Evolutionary conservation across 306 rosid genomes (phyloP), one percentile per base, ranked within the genome.

Genomic region (Cicer yamashitae): DNA sequence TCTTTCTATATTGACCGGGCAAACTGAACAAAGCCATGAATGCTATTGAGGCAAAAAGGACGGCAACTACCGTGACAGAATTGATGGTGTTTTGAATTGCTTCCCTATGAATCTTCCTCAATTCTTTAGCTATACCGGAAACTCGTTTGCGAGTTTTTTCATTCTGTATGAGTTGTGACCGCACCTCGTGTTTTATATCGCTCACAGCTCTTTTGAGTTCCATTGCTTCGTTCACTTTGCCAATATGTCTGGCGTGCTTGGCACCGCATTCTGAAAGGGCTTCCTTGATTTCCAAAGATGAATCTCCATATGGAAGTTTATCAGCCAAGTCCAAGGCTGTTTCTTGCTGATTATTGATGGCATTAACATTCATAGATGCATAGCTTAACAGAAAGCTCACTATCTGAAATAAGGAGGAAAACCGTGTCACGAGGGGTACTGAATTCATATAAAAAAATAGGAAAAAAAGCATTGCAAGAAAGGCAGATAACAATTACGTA

Each of bases 271-370:
- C 97, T 0, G 66, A 70, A 20, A 94, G 86, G 52, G 80, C 86
- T 70, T 90, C 97, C 47, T 79, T 84, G 65, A 94, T 91, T 73
- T 82, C 96, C 56, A 88, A 77, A 74, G 86, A 46, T 22, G 90
- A 40, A 48, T 88, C 93, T 48, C 96, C 87, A 67, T 94, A 94
- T 12, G 14, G 78, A 47, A 94, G 84, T 84, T 90, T 91, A 67
- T 91, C 94, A 7, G 98, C 94, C 86, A 91, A 87, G 84, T 94
- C 98, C 90, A 88, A 84, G 7, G 96, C 98, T 0, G 98, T 91
- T 73, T 94, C 93, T 0, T n/a, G 79, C 62, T 88, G 88, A 67
- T 81, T 86, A 74, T 91, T 94, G 68, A 94, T 86, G n/a, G 88
- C 90, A 38, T 94, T 94, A 71, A 94, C 87, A 51, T 86, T 86